Percentiles rank a stretch among this genome's conserved stretches.
Conservation (phyloP, 306 rosid genomes). For the Cicer chorassanicum region DNA sequence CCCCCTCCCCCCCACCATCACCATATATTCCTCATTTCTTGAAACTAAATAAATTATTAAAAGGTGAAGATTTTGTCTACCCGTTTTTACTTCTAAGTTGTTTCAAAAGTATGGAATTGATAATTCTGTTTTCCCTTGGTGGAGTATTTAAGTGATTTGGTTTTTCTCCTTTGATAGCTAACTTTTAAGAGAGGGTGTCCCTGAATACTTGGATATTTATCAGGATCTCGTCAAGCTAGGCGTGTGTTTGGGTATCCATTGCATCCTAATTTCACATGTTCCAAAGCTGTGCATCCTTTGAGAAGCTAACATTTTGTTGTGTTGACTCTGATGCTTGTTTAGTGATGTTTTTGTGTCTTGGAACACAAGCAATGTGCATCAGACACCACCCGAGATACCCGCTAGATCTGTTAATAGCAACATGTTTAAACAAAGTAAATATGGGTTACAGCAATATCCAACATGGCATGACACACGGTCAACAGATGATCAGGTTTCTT, state of each 20-base stretch:
- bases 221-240: not conserved
- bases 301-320: not conserved
- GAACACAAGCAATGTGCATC: not conserved
- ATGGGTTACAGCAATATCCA: not conserved
- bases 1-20: not conserved
- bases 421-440: slow-evolving; percentile 15
- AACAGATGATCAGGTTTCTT: not conserved
- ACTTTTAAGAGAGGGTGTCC: not conserved
- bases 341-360: not conserved
- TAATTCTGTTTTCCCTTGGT: slow-evolving; percentile 23
- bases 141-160: not conserved
- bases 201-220: not conserved
- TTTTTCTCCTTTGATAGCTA: not conserved
- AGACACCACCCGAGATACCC: not conserved
- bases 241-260: not conserved
- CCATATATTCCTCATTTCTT: not conserved
- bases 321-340: not conserved
- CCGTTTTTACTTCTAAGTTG: not conserved
- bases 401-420: not conserved
- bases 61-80: not conserved
- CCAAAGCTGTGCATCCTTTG: not conserved
- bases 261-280: not conserved
- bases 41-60: slow-evolving; percentile 9
- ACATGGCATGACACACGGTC: not conserved
- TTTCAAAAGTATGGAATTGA: slow-evolving; percentile 13